These are phyloP conservation scores for Ogataea paraovalis DNA, from an alignment of 805 yeast species.

Conservation along the genomic window DNA sequence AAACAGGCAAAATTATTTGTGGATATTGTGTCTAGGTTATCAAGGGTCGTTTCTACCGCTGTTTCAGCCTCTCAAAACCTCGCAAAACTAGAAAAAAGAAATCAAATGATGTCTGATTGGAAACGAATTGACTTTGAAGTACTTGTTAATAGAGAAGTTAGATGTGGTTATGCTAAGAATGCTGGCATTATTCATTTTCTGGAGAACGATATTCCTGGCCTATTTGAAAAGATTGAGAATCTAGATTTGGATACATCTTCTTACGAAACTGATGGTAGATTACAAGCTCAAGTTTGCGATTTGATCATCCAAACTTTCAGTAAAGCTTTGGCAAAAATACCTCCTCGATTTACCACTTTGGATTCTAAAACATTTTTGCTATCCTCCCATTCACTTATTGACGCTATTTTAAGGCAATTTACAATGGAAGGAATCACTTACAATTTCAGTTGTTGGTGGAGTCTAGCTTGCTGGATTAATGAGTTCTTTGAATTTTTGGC, in stretches of 20 bases:
- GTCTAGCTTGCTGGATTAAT: constrained; percentile 69
- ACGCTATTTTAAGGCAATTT: constrained; percentile 59
- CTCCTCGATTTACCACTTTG: constrained; percentile 39
- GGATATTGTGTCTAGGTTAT: constrained; percentile 15
- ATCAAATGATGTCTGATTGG: constrained; percentile 19
- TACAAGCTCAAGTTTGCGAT: constrained; percentile 8
- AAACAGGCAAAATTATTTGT: constrained; percentile 38
- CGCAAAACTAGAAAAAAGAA: constrained; percentile 36
- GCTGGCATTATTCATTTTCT: constrained; percentile 31
- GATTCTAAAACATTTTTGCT: constrained; percentile 55
- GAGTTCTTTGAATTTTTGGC: constrained; percentile 67
- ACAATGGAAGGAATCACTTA: constrained; percentile 49
- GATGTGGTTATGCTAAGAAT: constrained; percentile 12
- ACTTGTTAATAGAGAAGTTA: constrained; percentile 14
- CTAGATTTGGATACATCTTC: constrained; percentile 2
- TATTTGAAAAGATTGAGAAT: constrained; percentile 8
- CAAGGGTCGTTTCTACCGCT: constrained; percentile 25
- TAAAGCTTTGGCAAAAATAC: constrained; percentile 17
- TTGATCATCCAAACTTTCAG: constrained; percentile 14
- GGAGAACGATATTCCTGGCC: constrained; percentile 30
- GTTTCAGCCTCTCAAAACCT: constrained; percentile 40
- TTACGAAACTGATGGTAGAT: constrained; percentile 3
- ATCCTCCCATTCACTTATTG: constrained; percentile 49
- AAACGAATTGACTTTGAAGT: constrained; percentile 39
- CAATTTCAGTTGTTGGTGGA: constrained; percentile 74